A percentile compares a stretch with the other conserved stretches of the same genome.
phyloP scores from a whole-genome alignment of 2,329 filamentous ascomycete genomes.

The Gaeumannomyces sp. region DNA sequence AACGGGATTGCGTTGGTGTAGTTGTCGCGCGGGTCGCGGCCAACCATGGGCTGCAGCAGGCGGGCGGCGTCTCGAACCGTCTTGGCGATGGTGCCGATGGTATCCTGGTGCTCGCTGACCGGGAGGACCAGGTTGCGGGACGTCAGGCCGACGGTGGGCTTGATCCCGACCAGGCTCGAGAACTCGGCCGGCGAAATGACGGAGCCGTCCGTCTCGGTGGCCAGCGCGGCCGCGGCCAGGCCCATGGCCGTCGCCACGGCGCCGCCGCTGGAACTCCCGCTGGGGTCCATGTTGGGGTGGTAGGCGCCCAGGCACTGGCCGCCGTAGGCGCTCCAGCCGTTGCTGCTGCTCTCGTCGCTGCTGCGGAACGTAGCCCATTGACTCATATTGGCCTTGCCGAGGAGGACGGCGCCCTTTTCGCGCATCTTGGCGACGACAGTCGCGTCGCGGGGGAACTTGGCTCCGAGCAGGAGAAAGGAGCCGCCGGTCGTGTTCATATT shows the following conservation, averaged over 20 bases:
- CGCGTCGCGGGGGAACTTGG: constrained; percentile 50
- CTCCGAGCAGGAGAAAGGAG: constrained; percentile 55
- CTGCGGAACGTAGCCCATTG: constrained; percentile 61
- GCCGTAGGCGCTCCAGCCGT: constrained; percentile 58
- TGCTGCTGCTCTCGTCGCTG: constrained; percentile 45
- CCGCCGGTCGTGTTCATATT: constrained; percentile 58
- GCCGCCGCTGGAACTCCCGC: constrained; percentile 53
- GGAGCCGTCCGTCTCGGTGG: constrained; percentile 59
- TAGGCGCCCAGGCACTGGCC: constrained; percentile 58
- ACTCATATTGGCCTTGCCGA: constrained; percentile 60
- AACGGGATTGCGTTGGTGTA: constrained; percentile 57
- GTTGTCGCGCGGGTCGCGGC: constrained; percentile 54
- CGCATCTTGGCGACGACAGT: constrained; percentile 55
- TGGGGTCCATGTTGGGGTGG: constrained; percentile 53
- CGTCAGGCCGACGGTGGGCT: constrained; percentile 61
- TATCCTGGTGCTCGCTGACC: constrained; percentile 59
- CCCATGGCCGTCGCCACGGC: constrained; percentile 54
- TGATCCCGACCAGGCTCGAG: constrained; percentile 63
- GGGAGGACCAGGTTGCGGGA: constrained; percentile 60
- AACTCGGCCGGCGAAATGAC: constrained; percentile 48
- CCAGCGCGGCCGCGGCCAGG: constrained; percentile 50
- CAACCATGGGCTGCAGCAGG: constrained; percentile 57
- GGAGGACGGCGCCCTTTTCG: constrained; percentile 53
- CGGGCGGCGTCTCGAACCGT: constrained; percentile 61
- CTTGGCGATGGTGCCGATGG: constrained; percentile 57